Base-by-base conservation (phyloP, 805 yeast species). In the Saccharomyces jurei region DNA sequence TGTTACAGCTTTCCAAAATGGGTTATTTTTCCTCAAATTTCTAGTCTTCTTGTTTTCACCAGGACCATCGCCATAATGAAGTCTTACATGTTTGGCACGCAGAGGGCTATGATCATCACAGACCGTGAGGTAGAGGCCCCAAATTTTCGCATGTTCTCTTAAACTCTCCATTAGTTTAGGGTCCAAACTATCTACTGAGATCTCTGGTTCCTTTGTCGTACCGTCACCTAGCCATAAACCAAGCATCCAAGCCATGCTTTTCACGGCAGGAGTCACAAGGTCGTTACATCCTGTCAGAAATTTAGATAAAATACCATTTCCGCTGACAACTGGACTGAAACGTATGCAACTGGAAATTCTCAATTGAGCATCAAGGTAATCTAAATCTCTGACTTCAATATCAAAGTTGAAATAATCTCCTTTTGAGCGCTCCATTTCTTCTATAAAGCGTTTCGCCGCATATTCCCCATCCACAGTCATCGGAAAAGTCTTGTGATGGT, bases 161-260 rank as follows among this genome's bases (percentile, higher is more conserved):
- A 73, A 49, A 41, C 65, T 65, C 6, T 60, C 61, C 59, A 62
- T 54, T 41, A 72, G 52, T 17, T 52, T 53, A 10, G 53, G 52
- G 52, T 71, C 73, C 31, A 56, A 44, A 21, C 68, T 57, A 53
- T 69, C 74, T 28, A 71, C 61, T 8, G 72, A 66, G 41, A 70
- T 66, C 32, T 60, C 61, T 6, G 70, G 59, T 28, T 65, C 58
- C 22, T 63, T 62, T 10, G 64, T 59, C 10, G 63, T 57, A 51
- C 74, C 76, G 58, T 63, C 62, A 51, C 75, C 79, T 53, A 68
- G 61, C 78, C 77, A 76, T 10, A 67, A 55, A 57, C 81, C 80
- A 28, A 74, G 54, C 48, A 75, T 58, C 66, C 75, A 76, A 51
- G 77, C 74, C 59, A 71, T 58, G 27, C 54, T 53, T 26, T 60